Evolutionary conservation across 805 yeast genomes (phyloP).

Genomic region (Candida takata): DNA sequence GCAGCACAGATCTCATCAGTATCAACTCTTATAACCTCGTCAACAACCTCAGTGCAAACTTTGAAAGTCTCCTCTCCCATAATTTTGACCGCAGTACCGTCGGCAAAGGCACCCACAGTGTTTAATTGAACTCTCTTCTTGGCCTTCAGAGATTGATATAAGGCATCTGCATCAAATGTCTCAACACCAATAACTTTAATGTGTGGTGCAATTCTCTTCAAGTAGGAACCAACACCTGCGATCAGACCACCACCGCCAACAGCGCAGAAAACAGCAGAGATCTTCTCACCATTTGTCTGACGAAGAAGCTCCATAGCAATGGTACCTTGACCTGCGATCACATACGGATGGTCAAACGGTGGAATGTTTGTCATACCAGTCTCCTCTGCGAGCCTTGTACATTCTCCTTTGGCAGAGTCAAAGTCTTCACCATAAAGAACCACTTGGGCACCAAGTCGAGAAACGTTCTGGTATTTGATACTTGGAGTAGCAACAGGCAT

Average conservation of each 20-base stretch:
- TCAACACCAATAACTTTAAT: conserved; percentile 94
- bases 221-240: conserved; percentile 84
- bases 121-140: conserved; percentile 50
- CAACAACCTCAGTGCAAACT: conserved; percentile 70
- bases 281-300: conserved; percentile 70
- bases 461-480: conserved; percentile 86
- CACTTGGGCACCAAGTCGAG: conserved; percentile 89
- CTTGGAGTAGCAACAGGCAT: conserved; percentile 98
- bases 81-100: conserved; percentile 92
- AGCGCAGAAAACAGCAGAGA: conserved; percentile 84
- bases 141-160: conserved; percentile 58
- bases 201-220: conserved; percentile 96
- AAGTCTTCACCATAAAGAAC: conserved; percentile 91
- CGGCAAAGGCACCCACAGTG: conserved; percentile 95
- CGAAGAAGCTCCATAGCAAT: conserved; percentile 88
- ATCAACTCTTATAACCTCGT: conserved; percentile 75
- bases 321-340: conserved; percentile 98
- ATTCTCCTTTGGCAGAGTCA: conserved; percentile 91
- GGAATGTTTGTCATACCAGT: conserved; percentile 85
- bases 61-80: conserved; percentile 91
- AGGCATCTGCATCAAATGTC: conserved; percentile 92
- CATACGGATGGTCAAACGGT: conserved; percentile 98
- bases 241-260: conserved; percentile 97
- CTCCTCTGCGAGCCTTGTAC: conserved; percentile 60
- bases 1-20: conserved; percentile 98